Conservation (phyloP, 305 asterid genomes). For the Rubia tinctorum region DNA sequence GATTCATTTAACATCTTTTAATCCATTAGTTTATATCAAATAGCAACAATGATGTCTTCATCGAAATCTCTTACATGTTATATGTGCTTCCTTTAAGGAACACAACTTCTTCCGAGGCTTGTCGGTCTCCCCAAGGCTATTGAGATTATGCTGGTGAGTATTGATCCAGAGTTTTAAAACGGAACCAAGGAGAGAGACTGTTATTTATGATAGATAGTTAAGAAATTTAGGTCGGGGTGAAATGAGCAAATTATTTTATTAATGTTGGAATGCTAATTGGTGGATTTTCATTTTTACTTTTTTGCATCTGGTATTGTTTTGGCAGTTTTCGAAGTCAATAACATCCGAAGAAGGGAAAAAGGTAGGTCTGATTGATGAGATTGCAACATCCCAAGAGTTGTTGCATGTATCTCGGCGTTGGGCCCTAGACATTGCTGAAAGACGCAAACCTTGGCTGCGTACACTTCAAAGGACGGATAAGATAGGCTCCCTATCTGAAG, state of each 20-base stretch:
- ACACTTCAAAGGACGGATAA: slow-evolving; percentile 79
- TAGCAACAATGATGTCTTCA: slow-evolving; percentile 1
- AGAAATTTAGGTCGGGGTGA: background rate
- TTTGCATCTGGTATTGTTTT: slow-evolving; percentile 5
- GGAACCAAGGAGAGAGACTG: background rate
- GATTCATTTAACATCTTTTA: slow-evolving; percentile 16
- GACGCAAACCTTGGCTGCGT: slow-evolving; percentile 81
- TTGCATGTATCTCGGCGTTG: slow-evolving; percentile 61
- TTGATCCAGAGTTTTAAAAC: slow-evolving; percentile 14
- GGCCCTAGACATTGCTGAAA: slow-evolving; percentile 80
- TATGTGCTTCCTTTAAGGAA: slow-evolving; percentile 50
- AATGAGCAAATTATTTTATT: background rate
- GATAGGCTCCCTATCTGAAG: slow-evolving; percentile 73
- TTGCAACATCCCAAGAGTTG: slow-evolving; percentile 66
- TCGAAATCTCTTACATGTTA: slow-evolving; percentile 16
- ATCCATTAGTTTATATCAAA: background rate
- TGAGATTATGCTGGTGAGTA: slow-evolving; percentile 85
- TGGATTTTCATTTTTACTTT: background rate
- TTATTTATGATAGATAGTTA: background rate
- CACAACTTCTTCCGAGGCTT: slow-evolving; percentile 96
- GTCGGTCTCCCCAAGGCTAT: slow-evolving; percentile 84
- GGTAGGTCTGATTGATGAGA: slow-evolving; percentile 85
- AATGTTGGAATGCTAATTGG: background rate
- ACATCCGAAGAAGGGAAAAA: slow-evolving; percentile 82
- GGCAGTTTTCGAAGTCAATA: slow-evolving; percentile 75